Conservation (phyloP, 2,329 filamentous ascomycete genomes). For the Fusarium caatingaense region DNA sequence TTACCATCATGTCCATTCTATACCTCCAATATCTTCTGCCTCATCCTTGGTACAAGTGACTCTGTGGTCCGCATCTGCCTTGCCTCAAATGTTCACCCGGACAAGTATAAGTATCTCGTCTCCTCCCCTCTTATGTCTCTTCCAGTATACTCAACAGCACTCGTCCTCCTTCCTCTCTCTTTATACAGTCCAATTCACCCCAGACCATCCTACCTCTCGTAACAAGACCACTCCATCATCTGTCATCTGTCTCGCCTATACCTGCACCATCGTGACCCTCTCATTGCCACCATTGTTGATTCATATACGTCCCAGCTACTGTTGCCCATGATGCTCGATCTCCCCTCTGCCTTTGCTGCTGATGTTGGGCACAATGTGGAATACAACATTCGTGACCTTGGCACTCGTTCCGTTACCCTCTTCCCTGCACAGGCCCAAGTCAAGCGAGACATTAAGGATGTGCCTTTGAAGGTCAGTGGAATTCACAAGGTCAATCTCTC, state of each 20-base stretch:
- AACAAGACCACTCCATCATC: background rate
- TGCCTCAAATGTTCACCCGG: background rate
- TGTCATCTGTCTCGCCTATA: background rate
- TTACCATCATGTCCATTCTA: background rate
- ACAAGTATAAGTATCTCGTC: conserved; percentile 44
- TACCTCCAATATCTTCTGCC: conserved; percentile 2
- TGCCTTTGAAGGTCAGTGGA: conserved; percentile 50
- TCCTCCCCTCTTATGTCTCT: conserved; percentile 21
- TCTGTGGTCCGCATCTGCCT: conserved; percentile 5
- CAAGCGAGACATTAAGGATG: conserved; percentile 67
- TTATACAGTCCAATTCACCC: background rate
- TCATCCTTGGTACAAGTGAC: conserved; percentile 21
- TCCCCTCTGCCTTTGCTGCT: conserved; percentile 46
- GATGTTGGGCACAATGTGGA: conserved; percentile 57
- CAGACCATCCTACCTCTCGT: background rate
- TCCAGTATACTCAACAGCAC: conserved; percentile 21
- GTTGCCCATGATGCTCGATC: background rate
- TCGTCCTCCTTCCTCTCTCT: background rate
- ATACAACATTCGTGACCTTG: conserved; percentile 67
- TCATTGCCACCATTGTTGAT: background rate
- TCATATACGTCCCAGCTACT: background rate
- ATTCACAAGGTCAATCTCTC: background rate
- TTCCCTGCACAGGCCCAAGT: conserved; percentile 72
- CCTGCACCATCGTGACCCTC: background rate
- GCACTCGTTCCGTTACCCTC: conserved; percentile 71